phyloP scores from a whole-genome alignment of 495 filamentous ascomycete genomes.

The Penicilliopsis zonata region DNA sequence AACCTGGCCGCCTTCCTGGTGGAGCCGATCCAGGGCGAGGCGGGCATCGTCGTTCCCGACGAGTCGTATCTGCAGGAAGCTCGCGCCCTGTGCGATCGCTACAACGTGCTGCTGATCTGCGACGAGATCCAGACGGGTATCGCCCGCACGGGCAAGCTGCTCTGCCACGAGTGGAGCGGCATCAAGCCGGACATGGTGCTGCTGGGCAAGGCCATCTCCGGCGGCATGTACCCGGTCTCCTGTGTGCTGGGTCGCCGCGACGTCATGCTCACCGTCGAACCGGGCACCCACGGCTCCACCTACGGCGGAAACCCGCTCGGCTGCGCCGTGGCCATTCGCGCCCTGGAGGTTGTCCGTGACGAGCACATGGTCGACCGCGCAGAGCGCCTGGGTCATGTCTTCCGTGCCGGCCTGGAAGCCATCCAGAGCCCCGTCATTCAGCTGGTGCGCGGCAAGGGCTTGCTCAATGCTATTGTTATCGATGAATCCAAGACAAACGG shows the following conservation, averaged over 20 bases:
- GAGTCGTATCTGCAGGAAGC: conserved; percentile 76
- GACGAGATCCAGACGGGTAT: conserved; percentile 99
- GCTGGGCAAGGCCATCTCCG: conserved; percentile 93
- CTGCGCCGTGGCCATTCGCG: conserved; percentile 89
- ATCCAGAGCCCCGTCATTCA: conserved; percentile 72
- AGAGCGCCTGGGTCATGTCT: conserved; percentile 67
- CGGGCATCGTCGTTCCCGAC: conserved; percentile 90
- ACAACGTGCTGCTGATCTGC: conserved; percentile 91
- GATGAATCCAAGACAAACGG: conserved; percentile 80
- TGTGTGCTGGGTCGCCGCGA: conserved; percentile 82
- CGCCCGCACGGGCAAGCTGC: conserved; percentile 82
- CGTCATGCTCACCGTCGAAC: conserved; percentile 94
- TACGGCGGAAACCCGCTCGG: conserved; percentile 98
- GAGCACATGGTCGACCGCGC: conserved; percentile 77
- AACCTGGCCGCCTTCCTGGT: conserved; percentile 90
- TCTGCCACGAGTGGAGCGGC: conserved; percentile 88
- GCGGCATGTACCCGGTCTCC: conserved; percentile 97
- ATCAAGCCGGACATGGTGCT: conserved; percentile 93
- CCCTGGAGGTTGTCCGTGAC: conserved; percentile 88
- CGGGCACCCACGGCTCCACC: conserved; percentile 92
- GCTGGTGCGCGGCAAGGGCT: conserved; percentile 78
- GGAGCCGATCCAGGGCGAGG: conserved; percentile 97
- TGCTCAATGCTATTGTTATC: conserved; percentile 94
- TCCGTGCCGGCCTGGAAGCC: conserved; percentile 61
- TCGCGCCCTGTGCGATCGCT: conserved; percentile 78